Evolutionary conservation across 1,284 basidiomycete species (phyloP).

Genomic region (Ustilago bromivora): DNA sequence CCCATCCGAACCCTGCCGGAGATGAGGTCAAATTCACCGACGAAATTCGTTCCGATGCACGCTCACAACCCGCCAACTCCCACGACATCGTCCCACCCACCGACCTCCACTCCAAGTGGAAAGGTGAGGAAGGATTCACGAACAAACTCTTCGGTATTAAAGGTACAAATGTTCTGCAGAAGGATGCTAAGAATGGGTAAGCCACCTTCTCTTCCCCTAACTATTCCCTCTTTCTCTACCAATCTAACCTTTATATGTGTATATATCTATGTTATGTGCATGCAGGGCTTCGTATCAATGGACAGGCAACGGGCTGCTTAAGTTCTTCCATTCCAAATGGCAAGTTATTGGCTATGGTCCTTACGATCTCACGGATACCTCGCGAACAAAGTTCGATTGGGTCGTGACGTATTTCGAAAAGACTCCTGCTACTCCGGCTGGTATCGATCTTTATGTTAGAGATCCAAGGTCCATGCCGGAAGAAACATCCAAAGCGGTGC

Average conservation of each 20-base stretch:
- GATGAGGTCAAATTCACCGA: slow-evolving; percentile 48
- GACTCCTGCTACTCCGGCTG: slow-evolving; percentile 41
- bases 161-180: slow-evolving; percentile 47
- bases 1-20: slow-evolving; percentile 3
- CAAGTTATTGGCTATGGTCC: slow-evolving; percentile 52
- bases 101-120: slow-evolving; percentile 32
- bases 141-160: slow-evolving; percentile 51
- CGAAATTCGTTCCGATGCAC: slow-evolving; percentile 46
- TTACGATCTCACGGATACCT: slow-evolving; percentile 43
- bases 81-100: slow-evolving; percentile 12
- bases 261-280: neutral
- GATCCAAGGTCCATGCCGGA: slow-evolving; percentile 41
- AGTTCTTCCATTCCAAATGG: slow-evolving; percentile 52
- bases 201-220: neutral
- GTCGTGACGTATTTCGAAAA: slow-evolving; percentile 55
- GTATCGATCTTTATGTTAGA: slow-evolving; percentile 48
- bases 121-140: slow-evolving; percentile 35
- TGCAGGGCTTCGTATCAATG: slow-evolving; percentile 48
- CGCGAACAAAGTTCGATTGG: slow-evolving; percentile 42
- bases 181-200: slow-evolving; percentile 50
- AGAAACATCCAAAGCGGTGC: slow-evolving; percentile 25
- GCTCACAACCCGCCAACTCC: slow-evolving; percentile 19
- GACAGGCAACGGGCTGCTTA: slow-evolving; percentile 48
- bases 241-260: neutral
- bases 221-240: neutral